Percentiles rank a stretch among this genome's conserved stretches.
phyloP scores from a whole-genome alignment of 2,329 filamentous ascomycete genomes.

The Neophaeococcomyces aloes region DNA sequence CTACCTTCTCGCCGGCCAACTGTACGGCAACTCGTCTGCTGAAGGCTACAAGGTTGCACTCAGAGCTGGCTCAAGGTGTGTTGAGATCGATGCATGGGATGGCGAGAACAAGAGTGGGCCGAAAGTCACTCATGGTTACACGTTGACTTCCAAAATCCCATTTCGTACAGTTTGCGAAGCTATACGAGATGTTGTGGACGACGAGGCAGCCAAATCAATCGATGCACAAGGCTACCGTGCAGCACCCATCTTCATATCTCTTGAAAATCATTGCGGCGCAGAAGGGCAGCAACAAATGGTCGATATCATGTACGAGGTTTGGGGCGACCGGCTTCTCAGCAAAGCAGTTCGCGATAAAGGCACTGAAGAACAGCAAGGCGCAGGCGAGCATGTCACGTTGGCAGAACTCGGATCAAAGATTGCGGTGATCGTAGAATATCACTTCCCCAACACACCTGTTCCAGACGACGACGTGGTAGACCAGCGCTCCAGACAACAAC shows the following conservation, averaged over 20 bases:
- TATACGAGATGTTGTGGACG: slow-evolving; percentile 19
- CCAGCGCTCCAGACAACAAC: slow-evolving; percentile 9
- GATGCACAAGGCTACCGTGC: slow-evolving; percentile 12
- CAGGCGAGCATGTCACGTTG: slow-evolving; percentile 17
- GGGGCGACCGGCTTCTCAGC: slow-evolving; percentile 18
- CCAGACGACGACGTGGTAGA: not conserved
- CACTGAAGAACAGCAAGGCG: slow-evolving; percentile 15
- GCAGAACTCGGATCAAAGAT: slow-evolving; percentile 19
- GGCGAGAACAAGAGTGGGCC: slow-evolving; percentile 18
- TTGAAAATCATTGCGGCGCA: slow-evolving; percentile 19
- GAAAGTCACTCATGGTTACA: slow-evolving; percentile 22
- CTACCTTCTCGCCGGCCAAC: slow-evolving; percentile 18
- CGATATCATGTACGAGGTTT: slow-evolving; percentile 19
- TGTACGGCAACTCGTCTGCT: slow-evolving; percentile 18
- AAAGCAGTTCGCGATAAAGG: slow-evolving; percentile 17
- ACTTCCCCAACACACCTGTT: slow-evolving; percentile 14
- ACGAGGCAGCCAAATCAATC: slow-evolving; percentile 11
- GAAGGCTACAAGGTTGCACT: slow-evolving; percentile 17
- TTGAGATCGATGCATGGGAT: slow-evolving; percentile 22
- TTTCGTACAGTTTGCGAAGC: slow-evolving; percentile 21
- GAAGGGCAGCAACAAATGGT: slow-evolving; percentile 18
- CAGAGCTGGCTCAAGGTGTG: slow-evolving; percentile 17
- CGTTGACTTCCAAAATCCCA: slow-evolving; percentile 16
- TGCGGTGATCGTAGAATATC: slow-evolving; percentile 21
- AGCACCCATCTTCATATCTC: slow-evolving; percentile 17